phyloP scores from a whole-genome alignment of 116 monocot species.

The Thalassia testudinum region DNA sequence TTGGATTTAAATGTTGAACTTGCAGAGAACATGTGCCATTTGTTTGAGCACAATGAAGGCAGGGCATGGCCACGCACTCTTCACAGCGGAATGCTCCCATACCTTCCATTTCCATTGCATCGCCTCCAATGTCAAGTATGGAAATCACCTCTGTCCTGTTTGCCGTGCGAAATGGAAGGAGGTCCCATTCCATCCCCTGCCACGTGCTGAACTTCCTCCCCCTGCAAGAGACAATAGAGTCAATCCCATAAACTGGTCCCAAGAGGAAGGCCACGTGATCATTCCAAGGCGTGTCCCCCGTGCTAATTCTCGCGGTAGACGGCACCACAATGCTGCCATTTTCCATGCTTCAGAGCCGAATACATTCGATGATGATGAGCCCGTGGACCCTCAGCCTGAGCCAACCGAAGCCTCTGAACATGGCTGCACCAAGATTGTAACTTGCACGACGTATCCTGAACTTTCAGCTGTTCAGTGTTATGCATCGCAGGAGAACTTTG shows the following conservation, averaged over 20 bases:
- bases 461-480: constrained; percentile 28
- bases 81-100: constrained; percentile 49
- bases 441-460: constrained; percentile 42
- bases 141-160: constrained; percentile 33
- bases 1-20: neutral
- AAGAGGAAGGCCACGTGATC: constrained; percentile 14
- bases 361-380: constrained; percentile 52
- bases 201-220: constrained; percentile 5
- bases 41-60: constrained; percentile 23
- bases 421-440: constrained; percentile 7
- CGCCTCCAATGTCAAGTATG: constrained; percentile 31
- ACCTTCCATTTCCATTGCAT: constrained; percentile 43
- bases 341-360: constrained; percentile 23
- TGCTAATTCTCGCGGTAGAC: constrained; percentile 6
- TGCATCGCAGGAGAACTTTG: constrained; percentile 24
- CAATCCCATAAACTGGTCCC: constrained; percentile 25
- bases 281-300: constrained; percentile 21
- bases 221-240: constrained; percentile 22
- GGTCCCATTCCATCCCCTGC: constrained; percentile 19
- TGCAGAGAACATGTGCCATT: constrained; percentile 31
- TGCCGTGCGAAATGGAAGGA: constrained; percentile 51
- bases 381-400: constrained; percentile 1
- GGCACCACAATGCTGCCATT: neutral
- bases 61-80: constrained; percentile 26
- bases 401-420: neutral